Evolutionary conservation across 495 filamentous ascomycete species (phyloP).

Genomic region (Cercophora sp.): DNA sequence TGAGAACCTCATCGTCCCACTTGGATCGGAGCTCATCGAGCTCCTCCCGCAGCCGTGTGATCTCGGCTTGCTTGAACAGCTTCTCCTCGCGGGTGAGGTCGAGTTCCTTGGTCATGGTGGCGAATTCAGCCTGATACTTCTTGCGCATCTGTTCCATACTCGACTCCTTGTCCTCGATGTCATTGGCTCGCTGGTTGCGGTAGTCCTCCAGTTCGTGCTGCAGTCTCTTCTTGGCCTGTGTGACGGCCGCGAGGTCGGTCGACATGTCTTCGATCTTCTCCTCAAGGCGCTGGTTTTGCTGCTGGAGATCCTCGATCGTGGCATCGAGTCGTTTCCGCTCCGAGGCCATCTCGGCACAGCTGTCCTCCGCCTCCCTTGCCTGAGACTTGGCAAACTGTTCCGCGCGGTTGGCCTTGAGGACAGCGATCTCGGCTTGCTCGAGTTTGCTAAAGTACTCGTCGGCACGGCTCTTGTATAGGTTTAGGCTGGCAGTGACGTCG

Average conservation of each 20-base stretch:
- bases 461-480: slow-evolving; percentile 85
- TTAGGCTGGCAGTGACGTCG: slow-evolving; percentile 79
- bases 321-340: slow-evolving; percentile 89
- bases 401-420: slow-evolving; percentile 85
- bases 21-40: slow-evolving; percentile 91
- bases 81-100: slow-evolving; percentile 89
- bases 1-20: slow-evolving; percentile 98
- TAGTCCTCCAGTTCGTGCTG: slow-evolving; percentile 99
- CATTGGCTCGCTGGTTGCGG: slow-evolving; percentile 87
- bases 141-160: slow-evolving; percentile 95
- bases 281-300: slow-evolving; percentile 81
- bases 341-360: slow-evolving; percentile 82
- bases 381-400: slow-evolving; percentile 93
- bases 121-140: slow-evolving; percentile 94
- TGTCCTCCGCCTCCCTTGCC: slow-evolving; percentile 84
- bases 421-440: slow-evolving; percentile 92
- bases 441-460: slow-evolving; percentile 98
- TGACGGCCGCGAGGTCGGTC: slow-evolving; percentile 78
- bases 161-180: slow-evolving; percentile 94
- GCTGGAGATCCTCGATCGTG: slow-evolving; percentile 84
- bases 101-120: slow-evolving; percentile 81
- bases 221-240: slow-evolving; percentile 89
- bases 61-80: slow-evolving; percentile 58
- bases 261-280: slow-evolving; percentile 89
- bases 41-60: slow-evolving; percentile 79